phyloP scores from a whole-genome alignment of 257 asterid genomes.

The Primulina huaijiensis region DNA sequence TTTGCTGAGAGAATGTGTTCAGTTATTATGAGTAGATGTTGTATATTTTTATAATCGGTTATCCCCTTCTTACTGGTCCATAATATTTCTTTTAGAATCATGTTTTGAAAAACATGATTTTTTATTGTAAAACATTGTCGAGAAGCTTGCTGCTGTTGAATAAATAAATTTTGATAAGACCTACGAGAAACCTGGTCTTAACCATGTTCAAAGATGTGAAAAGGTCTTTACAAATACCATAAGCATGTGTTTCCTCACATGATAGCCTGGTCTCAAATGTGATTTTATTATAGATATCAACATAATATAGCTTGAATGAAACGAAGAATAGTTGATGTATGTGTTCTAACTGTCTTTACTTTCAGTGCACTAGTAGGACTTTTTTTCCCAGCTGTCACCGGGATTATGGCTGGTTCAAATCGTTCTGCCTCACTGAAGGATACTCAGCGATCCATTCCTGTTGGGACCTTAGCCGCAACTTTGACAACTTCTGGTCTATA shows the following conservation, averaged over 20 bases:
- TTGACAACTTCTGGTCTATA: slow-evolving; percentile 74
- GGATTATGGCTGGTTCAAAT: slow-evolving; percentile 99
- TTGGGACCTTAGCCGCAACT: slow-evolving; percentile 95
- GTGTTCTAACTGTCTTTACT: slow-evolving; percentile 45
- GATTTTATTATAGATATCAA: slow-evolving; percentile 8
- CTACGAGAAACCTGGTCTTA: not conserved
- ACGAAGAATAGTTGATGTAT: slow-evolving; percentile 17
- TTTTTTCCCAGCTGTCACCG: slow-evolving; percentile 99
- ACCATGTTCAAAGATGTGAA: no score
- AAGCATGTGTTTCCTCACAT: not conserved
- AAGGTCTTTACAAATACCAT: not conserved
- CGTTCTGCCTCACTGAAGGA: slow-evolving; percentile 98
- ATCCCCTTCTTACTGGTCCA: not conserved
- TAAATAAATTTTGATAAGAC: no score
- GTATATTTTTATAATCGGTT: not conserved
- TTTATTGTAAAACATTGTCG: not conserved
- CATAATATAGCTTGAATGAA: slow-evolving; percentile 13
- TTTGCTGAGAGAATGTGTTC: not conserved
- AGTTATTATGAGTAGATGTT: not conserved
- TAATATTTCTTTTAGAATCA: not conserved
- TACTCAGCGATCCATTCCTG: slow-evolving; percentile 94
- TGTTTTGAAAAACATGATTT: not conserved
- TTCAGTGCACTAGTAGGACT: slow-evolving; percentile 98
- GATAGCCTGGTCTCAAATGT: not conserved
- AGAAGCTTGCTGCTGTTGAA: not conserved